phyloP scores from a whole-genome alignment of 2,329 filamentous ascomycete genomes.

The Aspergillus fijiensis region DNA sequence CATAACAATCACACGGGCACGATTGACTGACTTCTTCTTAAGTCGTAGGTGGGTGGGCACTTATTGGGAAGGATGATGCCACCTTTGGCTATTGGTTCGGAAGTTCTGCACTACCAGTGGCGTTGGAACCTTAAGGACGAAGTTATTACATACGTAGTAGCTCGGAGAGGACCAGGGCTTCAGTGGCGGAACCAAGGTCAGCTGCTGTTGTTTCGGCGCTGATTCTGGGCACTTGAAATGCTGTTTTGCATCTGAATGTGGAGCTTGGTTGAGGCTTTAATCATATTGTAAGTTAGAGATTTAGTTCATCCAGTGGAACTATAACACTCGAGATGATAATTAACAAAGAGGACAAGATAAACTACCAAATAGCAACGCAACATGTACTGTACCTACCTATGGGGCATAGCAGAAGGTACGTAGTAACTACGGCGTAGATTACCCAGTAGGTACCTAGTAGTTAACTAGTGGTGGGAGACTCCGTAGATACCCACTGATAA shows the following conservation, averaged over 20 bases:
- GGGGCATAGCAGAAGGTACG: too few relatives aligned
- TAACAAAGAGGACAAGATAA: too few relatives aligned
- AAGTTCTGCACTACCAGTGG: conserved; percentile 1
- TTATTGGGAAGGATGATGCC: not conserved
- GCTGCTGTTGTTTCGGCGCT: not conserved
- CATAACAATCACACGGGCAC: not conserved
- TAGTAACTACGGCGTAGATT: too few relatives aligned
- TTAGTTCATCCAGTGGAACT: not conserved
- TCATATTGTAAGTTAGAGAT: not conserved
- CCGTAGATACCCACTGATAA: not conserved
- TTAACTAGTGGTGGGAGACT: too few relatives aligned
- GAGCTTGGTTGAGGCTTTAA: not conserved
- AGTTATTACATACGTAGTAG: not conserved
- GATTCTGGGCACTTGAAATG: not conserved
- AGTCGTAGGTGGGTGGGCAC: not conserved
- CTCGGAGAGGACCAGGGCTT: not conserved
- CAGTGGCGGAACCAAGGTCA: not conserved
- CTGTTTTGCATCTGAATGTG: not conserved
- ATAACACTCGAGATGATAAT: too few relatives aligned
- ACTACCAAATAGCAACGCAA: too few relatives aligned
- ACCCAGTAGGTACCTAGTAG: too few relatives aligned
- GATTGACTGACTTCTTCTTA: not conserved
- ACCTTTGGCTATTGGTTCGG: conserved; percentile 1
- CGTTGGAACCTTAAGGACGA: conserved; percentile 5
- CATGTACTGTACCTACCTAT: too few relatives aligned